Evolutionary conservation across 2,329 filamentous ascomycete genomes (phyloP).

Genomic region (Shiraia sp.): DNA sequence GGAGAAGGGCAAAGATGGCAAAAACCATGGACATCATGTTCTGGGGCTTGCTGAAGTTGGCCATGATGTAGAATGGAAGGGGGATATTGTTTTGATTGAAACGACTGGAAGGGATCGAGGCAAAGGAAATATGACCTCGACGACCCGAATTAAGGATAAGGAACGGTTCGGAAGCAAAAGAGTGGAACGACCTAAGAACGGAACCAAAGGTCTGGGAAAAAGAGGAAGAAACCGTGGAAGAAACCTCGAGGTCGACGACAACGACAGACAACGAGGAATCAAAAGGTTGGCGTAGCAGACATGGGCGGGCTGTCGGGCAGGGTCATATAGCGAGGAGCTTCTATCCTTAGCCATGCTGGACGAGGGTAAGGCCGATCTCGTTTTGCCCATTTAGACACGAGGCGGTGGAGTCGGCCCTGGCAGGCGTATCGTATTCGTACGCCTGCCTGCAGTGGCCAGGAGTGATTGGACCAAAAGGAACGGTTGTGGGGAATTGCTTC

Average conservation of each 20-base stretch:
- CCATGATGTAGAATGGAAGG: slow-evolving; percentile 27
- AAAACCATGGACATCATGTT: slow-evolving; percentile 40
- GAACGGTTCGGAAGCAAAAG: slow-evolving; percentile 28
- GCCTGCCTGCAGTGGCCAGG: slow-evolving; percentile 1
- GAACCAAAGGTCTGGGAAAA: slow-evolving; percentile 35
- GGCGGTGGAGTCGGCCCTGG: slow-evolving; percentile 24
- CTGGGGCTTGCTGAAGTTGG: slow-evolving; percentile 40
- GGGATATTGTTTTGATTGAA: slow-evolving; percentile 8
- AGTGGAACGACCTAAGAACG: slow-evolving; percentile 39
- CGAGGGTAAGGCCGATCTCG: slow-evolving; percentile 13
- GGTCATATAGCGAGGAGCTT: slow-evolving; percentile 36
- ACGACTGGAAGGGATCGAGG: slow-evolving; percentile 12
- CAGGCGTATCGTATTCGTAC: slow-evolving; percentile 22
- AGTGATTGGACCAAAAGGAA: slow-evolving; percentile 22
- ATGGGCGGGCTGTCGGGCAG: slow-evolving; percentile 28
- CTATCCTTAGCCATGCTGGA: slow-evolving; percentile 29
- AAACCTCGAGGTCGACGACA: slow-evolving; percentile 35
- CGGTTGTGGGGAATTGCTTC: slow-evolving; percentile 17
- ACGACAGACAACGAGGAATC: slow-evolving; percentile 35
- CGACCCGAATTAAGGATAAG: slow-evolving; percentile 8
- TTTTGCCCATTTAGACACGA: slow-evolving; percentile 21
- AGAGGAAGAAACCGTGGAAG: slow-evolving; percentile 19
- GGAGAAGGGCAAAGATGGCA: slow-evolving; percentile 37
- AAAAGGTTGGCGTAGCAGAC: slow-evolving; percentile 26
- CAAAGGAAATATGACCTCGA: slow-evolving; percentile 15